Base-by-base conservation (phyloP, 345 rosid species). In the Gossypium rotundifolium region DNA sequence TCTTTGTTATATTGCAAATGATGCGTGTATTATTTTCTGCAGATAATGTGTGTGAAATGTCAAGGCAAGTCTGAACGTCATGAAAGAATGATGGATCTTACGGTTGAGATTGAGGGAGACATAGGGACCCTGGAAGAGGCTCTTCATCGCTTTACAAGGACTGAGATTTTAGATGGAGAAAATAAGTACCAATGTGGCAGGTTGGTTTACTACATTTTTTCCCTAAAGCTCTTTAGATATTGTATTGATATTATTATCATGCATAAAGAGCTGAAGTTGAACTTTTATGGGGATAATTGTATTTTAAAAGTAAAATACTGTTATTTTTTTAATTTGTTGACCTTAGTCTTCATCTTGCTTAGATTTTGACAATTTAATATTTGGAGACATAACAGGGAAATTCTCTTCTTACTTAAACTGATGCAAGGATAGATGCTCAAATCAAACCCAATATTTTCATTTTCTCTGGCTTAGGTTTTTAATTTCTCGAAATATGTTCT, bases 61-160 rank as follows among this genome's bases (percentile, higher is more conserved):
- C 87, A 83, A 70, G 87, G 85, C 77, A 96, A 91, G 76, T 93
- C 97, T 45, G 98, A 90, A 79, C 81, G 85, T 75, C 88, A 79
- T 22, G 99, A 96, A 86, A 87, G 91, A 85, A 93, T 96, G 89
- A 96, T 96, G 98, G 98, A 96, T 85, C 89, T 96, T 65, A 85
- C 99, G 6, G 95, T 96, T 81, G 99, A 96, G 87, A 91, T 93
- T 74, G 97, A 85, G 73, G 98, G 99, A 66, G 95, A 88, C 71
- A 84, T 93, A 78, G 87, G 85, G 66, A 91, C 86, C 77, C 87
- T 96, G 68, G 99, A 96, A 82, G 98, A 90, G 78, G 99, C 97
- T 65, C 92, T 96, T 79, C 84, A 77, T 70, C 90, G 85, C 71
- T 96, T 91, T 80, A 93, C 98, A 0, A 69, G 88, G 79, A 88